Percentiles rank a stretch among this genome's conserved stretches.
These are phyloP conservation scores for Beauveria brongniartii DNA, from an alignment of 2,329 filamentous ascomycete species.

Conservation along the genomic window DNA sequence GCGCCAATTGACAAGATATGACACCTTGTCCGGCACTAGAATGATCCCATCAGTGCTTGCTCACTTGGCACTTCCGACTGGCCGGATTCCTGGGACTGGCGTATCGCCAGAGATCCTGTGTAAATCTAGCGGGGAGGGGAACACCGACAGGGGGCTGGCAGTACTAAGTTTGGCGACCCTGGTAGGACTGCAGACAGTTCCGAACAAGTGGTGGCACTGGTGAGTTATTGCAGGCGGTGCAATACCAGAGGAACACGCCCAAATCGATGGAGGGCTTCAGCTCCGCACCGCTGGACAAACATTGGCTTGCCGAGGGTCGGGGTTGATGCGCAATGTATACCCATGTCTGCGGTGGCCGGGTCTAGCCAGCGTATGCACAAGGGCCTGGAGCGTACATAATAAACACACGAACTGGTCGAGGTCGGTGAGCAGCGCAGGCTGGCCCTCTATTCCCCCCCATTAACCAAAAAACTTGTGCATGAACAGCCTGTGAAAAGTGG, in stretches of 20 bases:
- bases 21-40: not conserved
- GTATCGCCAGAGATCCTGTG: conserved; percentile 12
- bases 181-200: not conserved
- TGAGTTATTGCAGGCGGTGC: not conserved
- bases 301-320: not conserved
- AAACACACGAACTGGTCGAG: conserved; percentile 6
- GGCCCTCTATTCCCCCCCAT: not conserved
- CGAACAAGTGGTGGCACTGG: not conserved
- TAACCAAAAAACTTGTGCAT: conserved; percentile 9
- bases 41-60: not conserved
- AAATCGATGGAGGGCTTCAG: not conserved
- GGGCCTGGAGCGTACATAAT: not conserved
- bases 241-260: not conserved
- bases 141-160: not conserved
- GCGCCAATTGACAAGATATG: not conserved
- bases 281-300: not conserved
- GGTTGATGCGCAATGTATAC: not conserved
- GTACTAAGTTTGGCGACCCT: not conserved
- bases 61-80: conserved; percentile 7
- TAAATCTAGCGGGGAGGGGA: conserved; percentile 7
- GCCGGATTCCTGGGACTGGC: conserved; percentile 11
- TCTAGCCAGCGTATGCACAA: not conserved
- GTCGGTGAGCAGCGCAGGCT: conserved; percentile 4
- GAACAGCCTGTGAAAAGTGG: conserved; percentile 9
- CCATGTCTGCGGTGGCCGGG: conserved; percentile 5